Percentiles rank a stretch among this genome's conserved stretches.
These are phyloP conservation scores for Petunia secreta DNA, from an alignment of 257 asterid genomes.

Conservation along the genomic window DNA sequence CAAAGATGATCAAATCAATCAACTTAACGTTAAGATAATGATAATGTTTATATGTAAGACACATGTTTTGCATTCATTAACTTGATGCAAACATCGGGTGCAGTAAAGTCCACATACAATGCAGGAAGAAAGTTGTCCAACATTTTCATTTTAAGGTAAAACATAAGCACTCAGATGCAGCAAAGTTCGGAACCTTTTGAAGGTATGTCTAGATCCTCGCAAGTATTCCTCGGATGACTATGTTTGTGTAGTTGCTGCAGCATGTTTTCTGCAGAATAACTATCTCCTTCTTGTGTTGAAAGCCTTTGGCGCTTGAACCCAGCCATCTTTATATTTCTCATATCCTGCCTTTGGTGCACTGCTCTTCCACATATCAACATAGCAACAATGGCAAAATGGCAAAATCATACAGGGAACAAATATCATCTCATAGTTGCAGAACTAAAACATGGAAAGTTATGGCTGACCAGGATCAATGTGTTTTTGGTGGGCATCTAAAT, in stretches of 20 bases:
- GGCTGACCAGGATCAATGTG: conserved; percentile 24
- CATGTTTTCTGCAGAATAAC: not conserved
- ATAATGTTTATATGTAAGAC: not conserved
- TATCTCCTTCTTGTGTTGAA: conserved; percentile 1
- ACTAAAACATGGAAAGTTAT: conserved; percentile 5
- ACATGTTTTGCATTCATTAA: not conserved
- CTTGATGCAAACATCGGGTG: not conserved
- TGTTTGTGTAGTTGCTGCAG: not conserved
- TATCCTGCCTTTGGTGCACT: conserved; percentile 30
- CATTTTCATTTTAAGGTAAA: not conserved
- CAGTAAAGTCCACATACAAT: not conserved
- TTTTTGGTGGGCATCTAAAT: conserved; percentile 35
- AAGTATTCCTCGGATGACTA: conserved; percentile 7
- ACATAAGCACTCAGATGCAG: not conserved
- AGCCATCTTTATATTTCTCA: not conserved
- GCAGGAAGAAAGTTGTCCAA: not conserved
- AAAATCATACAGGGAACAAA: not conserved
- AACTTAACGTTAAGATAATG: not conserved
- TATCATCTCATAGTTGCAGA: not conserved
- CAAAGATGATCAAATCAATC: not conserved
- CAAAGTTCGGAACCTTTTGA: conserved; percentile 19
- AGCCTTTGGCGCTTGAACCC: conserved; percentile 21
- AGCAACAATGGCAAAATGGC: not conserved
- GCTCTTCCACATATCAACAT: conserved; percentile 27
- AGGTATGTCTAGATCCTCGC: conserved; percentile 1